Percentiles rank a stretch among this genome's conserved stretches.
Evolutionary conservation across 1,284 basidiomycete genomes (phyloP).

Genomic region (Cutaneotrichosporon cutaneum): DNA sequence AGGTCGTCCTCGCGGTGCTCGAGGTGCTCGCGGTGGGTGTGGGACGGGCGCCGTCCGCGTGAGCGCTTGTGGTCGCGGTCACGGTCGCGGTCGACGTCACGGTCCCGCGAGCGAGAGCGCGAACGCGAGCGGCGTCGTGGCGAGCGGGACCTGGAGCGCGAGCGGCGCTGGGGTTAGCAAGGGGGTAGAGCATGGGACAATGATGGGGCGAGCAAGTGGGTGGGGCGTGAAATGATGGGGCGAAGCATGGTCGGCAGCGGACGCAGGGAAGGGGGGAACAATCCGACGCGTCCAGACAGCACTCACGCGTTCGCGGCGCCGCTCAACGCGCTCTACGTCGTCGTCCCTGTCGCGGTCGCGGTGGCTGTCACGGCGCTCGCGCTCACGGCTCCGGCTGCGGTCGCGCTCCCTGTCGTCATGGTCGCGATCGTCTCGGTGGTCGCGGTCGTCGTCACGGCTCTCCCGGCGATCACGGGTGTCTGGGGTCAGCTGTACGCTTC

Average conservation of each 20-base stretch:
- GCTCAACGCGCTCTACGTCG: constrained; percentile 5
- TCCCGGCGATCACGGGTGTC: constrained; percentile 1
- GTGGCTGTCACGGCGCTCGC: constrained; percentile 8
- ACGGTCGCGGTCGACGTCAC: constrained; percentile 1
- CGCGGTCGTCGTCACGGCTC: constrained; percentile 5
- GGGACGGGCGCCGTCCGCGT: too few relatives aligned
- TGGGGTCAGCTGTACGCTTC: background rate
- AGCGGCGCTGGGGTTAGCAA: background rate
- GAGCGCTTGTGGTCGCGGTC: too few relatives aligned
- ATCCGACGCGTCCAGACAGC: background rate
- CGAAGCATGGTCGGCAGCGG: too few relatives aligned
- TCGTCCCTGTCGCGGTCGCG: constrained; percentile 8
- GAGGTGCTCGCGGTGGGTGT: too few relatives aligned
- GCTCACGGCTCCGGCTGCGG: constrained; percentile 9
- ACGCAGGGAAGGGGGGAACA: background rate
- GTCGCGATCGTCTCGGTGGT: background rate
- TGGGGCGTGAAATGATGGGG: too few relatives aligned
- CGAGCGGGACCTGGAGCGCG: background rate
- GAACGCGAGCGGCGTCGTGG: background rate
- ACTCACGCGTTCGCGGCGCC: constrained; percentile 8
- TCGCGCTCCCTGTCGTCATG: background rate
- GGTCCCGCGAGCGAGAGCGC: constrained; percentile 6
- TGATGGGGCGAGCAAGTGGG: too few relatives aligned
- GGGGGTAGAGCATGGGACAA: background rate
- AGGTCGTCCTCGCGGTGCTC: background rate